Base-by-base conservation (phyloP, 495 filamentous ascomycete genomes). In the Choiromyces venosus region DNA sequence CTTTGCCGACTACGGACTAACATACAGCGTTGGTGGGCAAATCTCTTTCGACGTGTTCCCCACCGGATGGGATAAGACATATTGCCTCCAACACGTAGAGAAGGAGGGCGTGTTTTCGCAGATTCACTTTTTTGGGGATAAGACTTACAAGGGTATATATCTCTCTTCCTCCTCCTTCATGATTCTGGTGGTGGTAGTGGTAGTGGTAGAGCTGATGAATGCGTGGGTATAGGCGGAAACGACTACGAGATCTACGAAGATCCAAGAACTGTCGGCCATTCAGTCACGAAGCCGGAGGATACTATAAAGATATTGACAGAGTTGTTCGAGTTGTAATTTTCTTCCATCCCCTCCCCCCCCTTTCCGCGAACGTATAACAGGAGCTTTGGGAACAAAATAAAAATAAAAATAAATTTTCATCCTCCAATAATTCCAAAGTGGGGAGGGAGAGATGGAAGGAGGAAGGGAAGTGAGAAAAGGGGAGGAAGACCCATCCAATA, bases 21-120 rank as follows among this genome's bases (percentile, higher is more conserved):
- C 92, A 37, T 97, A 89, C 85, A 94, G 92, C 65, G 93, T 99
- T 78, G 95, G 95, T 76, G 95, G 95, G 56, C 92, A 97, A 79
- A 96, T 99, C 81, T 97, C 92, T 71, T 99, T 99, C 85, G 95
- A 99, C 81, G 93, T 97, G 74, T 99, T 99, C 87, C 95, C 95
- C 68, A 89, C 84, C 2, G 95, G 95, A 77, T 99, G 95, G 95
- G 94, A 99, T 84, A 99, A 98, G 87, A 96, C 91, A n/a, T 99
- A 94, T 86, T 97, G 94, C 83, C 85, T 99, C 76, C 86, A 88
- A 79, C 93, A 97, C 82, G 82, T 99, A 39, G 91, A 92, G 83
- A 87, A 88, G 70, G 95, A 98, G 82, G 91, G 91, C 80, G 83
- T 90, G 12, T 99, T 93, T 83, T 91, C 87, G 70, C 93, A 89